phyloP scores from a whole-genome alignment of 179 eudicot species.

The Drosera spatulata region DNA sequence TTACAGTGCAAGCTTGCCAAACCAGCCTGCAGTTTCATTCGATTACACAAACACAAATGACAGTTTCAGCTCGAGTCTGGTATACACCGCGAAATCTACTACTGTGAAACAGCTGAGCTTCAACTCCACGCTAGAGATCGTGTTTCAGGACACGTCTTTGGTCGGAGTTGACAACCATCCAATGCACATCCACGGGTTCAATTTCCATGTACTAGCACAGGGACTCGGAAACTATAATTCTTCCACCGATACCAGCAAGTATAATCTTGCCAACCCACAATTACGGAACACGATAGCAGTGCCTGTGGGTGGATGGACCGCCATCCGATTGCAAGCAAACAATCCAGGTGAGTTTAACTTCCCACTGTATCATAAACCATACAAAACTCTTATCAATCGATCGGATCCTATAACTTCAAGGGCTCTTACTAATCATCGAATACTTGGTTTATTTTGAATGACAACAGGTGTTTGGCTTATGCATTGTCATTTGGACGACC shows the following conservation, averaged over 20 bases:
- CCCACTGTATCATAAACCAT: background rate
- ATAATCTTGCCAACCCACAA: constrained; percentile 7
- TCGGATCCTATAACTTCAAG: background rate
- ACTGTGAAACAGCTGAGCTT: constrained; percentile 28
- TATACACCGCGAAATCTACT: constrained; percentile 15
- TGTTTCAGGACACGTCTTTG: constrained; percentile 29
- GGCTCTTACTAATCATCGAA: background rate
- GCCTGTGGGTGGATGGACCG: no score
- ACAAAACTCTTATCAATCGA: background rate
- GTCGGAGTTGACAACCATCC: constrained; percentile 26
- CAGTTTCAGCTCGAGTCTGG: constrained; percentile 2
- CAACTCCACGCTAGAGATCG: constrained; percentile 31
- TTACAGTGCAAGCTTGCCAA: constrained; percentile 37
- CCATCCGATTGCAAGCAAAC: no score
- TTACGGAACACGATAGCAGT: no score
- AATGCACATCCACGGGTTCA: constrained; percentile 41
- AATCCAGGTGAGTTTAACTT: background rate
- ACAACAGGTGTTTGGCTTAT: constrained; percentile 3
- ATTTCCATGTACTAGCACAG: constrained; percentile 32
- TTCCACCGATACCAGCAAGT: constrained; percentile 4
- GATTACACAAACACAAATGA: constrained; percentile 21
- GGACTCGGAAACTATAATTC: constrained; percentile 34
- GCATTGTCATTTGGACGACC: background rate
- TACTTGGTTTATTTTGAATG: background rate
- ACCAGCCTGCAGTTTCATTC: constrained; percentile 19